phyloP scores from a whole-genome alignment of 192 early-diverging fungal species.

The Mortierella hygrophila region DNA sequence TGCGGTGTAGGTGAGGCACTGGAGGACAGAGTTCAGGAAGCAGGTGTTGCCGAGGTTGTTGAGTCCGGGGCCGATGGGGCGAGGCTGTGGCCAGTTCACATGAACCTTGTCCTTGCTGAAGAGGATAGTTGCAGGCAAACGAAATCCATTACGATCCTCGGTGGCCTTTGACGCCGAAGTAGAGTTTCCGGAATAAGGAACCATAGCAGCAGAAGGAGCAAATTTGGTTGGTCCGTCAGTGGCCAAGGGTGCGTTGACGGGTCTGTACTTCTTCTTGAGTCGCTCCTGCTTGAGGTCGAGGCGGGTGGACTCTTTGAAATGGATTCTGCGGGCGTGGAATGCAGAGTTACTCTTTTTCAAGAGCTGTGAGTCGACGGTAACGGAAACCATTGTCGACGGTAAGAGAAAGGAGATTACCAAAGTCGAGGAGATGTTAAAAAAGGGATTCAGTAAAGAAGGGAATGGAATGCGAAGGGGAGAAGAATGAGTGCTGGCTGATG shows the following conservation, averaged over 20 bases:
- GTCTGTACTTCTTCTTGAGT: constrained; percentile 72
- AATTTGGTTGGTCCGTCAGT: constrained; percentile 12
- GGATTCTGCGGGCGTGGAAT: constrained; percentile 67
- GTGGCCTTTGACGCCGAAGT: not conserved
- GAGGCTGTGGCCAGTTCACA: constrained; percentile 65
- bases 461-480: not conserved
- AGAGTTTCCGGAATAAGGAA: constrained; percentile 22
- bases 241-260: constrained; percentile 62
- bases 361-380: constrained; percentile 41
- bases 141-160: constrained; percentile 74
- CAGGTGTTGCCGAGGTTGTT: constrained; percentile 84
- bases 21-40: constrained; percentile 84
- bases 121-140: constrained; percentile 56
- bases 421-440: not conserved
- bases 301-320: constrained; percentile 70
- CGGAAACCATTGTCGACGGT: constrained; percentile 20
- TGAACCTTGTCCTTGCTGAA: constrained; percentile 71
- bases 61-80: constrained; percentile 76
- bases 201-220: not conserved
- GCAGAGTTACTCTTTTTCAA: constrained; percentile 39
- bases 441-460: not conserved
- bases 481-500: no score
- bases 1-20: constrained; percentile 84
- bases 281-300: constrained; percentile 72
- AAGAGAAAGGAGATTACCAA: not conserved